Evolutionary conservation across 306 rosid genomes (phyloP), one percentile per base, ranked within the genome.

Genomic region (Corylus avellana): DNA sequence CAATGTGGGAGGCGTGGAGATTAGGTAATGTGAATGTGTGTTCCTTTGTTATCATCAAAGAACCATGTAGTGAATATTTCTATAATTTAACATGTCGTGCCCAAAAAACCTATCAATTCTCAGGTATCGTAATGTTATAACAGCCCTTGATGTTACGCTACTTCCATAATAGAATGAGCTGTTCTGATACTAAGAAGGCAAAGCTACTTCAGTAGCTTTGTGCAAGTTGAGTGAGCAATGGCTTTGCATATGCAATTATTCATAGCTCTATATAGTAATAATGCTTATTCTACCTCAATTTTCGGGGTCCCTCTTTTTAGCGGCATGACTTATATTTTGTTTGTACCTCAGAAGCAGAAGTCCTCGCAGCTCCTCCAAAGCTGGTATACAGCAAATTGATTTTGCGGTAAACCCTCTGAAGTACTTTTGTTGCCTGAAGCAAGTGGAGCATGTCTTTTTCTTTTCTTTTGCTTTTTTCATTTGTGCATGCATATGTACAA

Each of bases 321-420:
- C 50, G 75, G 29, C 77, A 44, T 83, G 39, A 85, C 68, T 50
- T 71, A 66, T 85, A 66, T 85, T 69, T 12, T 78, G 67, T 84
- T 74, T 87, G 74, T 80, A 77, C 80, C 67, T 68, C 91, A 94
- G 98, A 95, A 84, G 96, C 90, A 48, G 97, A 90, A 87, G 89
- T 91, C 81, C 98, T 95, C 27, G 79, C 93, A 42, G 99, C 98
- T 83, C 98, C 99, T 82, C 98, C 97, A 64, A 91, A 91, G 89
- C 67, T 93, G 87, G 98, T 95, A 35, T 95, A 93, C 80, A 91
- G 92, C 89, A 95, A 89, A 82, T 90, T 91, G 56, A 89, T 93
- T 79, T 88, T 95, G 83, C 84, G 97, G 99, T 91, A 89, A 71
- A 77, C 77, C 71, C 64, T 83, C 57, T 55, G 32, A 77, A 12